Evolutionary conservation across 805 yeast genomes (phyloP).

Genomic region (Metschnikowia drakensbergensis): DNA sequence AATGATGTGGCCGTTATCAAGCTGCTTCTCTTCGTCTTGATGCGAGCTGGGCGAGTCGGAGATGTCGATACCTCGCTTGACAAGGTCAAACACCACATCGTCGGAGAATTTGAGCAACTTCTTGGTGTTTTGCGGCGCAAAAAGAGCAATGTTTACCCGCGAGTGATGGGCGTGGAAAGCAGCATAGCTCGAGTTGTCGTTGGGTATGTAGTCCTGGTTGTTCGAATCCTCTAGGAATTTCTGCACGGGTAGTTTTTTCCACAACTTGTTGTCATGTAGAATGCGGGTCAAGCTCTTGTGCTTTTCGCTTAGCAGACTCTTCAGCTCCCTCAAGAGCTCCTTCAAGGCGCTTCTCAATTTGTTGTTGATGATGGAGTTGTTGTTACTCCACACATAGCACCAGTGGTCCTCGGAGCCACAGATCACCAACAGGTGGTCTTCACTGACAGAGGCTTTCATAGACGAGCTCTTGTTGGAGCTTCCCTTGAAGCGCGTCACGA

Average conservation of each 20-base stretch:
- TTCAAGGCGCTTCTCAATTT: slow-evolving; percentile 32
- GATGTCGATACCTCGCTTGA: slow-evolving; percentile 21
- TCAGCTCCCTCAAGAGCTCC: slow-evolving; percentile 34
- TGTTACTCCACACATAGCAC: slow-evolving; percentile 74
- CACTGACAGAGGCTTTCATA: slow-evolving; percentile 61
- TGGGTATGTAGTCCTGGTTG: slow-evolving; percentile 25
- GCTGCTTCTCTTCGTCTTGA: neutral
- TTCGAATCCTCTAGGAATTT: slow-evolving; percentile 24
- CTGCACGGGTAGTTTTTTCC: slow-evolving; percentile 24
- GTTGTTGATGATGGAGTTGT: slow-evolving; percentile 39
- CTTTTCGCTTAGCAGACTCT: slow-evolving; percentile 31
- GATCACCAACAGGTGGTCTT: slow-evolving; percentile 54
- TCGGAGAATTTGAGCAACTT: slow-evolving; percentile 66
- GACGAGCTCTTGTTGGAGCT: slow-evolving; percentile 67
- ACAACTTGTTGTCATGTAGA: slow-evolving; percentile 26
- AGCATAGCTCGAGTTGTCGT: slow-evolving; percentile 58
- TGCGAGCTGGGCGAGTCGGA: slow-evolving; percentile 7
- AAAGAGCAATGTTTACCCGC: slow-evolving; percentile 67
- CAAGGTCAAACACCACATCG: slow-evolving; percentile 72
- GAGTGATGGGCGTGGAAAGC: slow-evolving; percentile 75
- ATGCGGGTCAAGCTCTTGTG: slow-evolving; percentile 28
- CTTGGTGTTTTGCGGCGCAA: slow-evolving; percentile 71
- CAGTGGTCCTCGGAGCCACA: slow-evolving; percentile 87
- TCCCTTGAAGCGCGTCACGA: slow-evolving; percentile 73
- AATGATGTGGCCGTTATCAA: slow-evolving; percentile 45